A percentile compares a stretch with the other conserved stretches of the same genome.
Evolutionary conservation across 176 grass and related monocot species (phyloP).

Genomic region (Dendrocalamus sinicus): DNA sequence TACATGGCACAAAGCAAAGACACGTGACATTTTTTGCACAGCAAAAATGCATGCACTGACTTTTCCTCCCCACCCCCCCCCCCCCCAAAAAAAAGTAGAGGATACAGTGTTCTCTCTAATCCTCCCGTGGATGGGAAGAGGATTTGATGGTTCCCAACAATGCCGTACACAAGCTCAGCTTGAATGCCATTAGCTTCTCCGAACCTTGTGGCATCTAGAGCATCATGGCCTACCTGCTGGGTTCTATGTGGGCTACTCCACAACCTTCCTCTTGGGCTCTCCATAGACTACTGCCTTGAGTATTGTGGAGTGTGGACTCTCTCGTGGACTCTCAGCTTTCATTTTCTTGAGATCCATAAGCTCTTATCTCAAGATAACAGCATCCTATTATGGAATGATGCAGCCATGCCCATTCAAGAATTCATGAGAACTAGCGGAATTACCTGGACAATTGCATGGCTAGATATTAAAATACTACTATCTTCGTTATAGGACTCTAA

Average conservation of each 20-base stretch:
- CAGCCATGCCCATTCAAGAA: neutral
- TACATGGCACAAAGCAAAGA: slow-evolving; percentile 14
- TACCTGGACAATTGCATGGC: no score
- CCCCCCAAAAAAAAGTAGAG: neutral
- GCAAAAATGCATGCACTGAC: neutral
- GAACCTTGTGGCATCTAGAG: neutral
- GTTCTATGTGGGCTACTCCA: neutral
- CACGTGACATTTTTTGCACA: neutral
- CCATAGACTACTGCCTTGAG: neutral
- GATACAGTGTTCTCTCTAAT: neutral
- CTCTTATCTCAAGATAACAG: neutral
- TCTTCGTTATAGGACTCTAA: no score
- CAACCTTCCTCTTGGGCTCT: neutral
- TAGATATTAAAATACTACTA: no score
- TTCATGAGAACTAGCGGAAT: neutral
- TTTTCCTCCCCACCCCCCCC: neutral
- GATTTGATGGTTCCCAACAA: slow-evolving; percentile 11
- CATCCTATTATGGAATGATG: slow-evolving; percentile 26
- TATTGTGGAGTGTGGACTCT: neutral
- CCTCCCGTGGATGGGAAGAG: neutral
- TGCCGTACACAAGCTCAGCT: neutral
- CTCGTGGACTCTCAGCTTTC: neutral
- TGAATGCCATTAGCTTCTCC: neutral
- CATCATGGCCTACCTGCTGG: neutral
- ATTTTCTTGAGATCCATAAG: neutral